phyloP scores from a whole-genome alignment of 208 protist genomes.

The Wallacemonas sp. region DNA sequence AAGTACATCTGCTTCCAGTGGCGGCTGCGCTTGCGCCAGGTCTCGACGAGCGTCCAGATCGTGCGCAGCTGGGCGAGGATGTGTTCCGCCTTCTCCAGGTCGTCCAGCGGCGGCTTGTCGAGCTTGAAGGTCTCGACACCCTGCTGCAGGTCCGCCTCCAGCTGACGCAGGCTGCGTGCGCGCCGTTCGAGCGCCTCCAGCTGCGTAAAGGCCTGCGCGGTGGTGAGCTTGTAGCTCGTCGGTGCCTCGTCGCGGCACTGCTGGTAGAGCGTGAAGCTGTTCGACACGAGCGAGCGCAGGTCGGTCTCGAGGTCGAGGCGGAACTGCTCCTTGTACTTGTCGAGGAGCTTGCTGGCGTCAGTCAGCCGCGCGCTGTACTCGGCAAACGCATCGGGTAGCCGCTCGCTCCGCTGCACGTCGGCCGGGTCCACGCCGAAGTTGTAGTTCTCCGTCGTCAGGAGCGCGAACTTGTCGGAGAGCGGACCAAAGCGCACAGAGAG shows the following conservation, averaged over 20 bases:
- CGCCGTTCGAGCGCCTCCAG: constrained; percentile 80
- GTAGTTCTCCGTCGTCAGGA: constrained; percentile 90
- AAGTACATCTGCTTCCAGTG: constrained; percentile 92
- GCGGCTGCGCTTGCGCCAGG: constrained; percentile 89
- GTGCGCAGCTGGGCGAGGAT: constrained; percentile 86
- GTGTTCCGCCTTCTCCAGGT: constrained; percentile 80
- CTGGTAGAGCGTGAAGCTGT: constrained; percentile 76
- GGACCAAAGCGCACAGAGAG: constrained; percentile 93
- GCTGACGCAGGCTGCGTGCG: constrained; percentile 60
- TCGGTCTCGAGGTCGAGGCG: constrained; percentile 92
- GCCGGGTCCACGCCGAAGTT: constrained; percentile 70
- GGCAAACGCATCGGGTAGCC: constrained; percentile 85
- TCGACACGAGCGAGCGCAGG: constrained; percentile 85
- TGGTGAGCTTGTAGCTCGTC: constrained; percentile 57
- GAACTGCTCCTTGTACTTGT: constrained; percentile 95
- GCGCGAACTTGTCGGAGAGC: constrained; percentile 94
- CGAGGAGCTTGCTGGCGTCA: constrained; percentile 84
- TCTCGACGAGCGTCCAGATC: constrained; percentile 92
- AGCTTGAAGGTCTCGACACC: constrained; percentile 96
- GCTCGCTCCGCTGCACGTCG: constrained; percentile 89
- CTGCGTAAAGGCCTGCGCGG: constrained; percentile 77
- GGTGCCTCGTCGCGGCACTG: constrained; percentile 90
- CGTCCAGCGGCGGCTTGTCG: constrained; percentile 91
- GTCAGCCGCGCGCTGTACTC: constrained; percentile 85
- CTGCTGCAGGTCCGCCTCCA: constrained; percentile 83